Evolutionary conservation across 2,329 filamentous ascomycete genomes (phyloP).

Genomic region (Pseudogymnoascus sp.): DNA sequence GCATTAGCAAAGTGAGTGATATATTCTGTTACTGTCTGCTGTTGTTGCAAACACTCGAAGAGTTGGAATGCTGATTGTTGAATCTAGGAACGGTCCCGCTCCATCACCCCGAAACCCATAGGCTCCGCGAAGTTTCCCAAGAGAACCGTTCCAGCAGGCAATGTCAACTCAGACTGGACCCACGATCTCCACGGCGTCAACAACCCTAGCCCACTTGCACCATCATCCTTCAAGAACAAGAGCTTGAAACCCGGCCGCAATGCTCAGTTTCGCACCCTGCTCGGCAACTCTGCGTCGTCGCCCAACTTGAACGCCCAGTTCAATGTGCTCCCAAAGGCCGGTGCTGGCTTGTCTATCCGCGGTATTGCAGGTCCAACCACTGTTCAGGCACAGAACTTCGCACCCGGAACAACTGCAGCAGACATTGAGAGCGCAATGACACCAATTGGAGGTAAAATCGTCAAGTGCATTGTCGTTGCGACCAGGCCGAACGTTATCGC

Average conservation of each 20-base stretch:
- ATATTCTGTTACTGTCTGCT: not conserved
- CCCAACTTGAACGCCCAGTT: constrained; percentile 27
- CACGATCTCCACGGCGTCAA: constrained; percentile 55
- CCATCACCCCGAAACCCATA: constrained; percentile 3
- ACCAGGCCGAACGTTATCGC: constrained; percentile 64
- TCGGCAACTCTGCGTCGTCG: constrained; percentile 24
- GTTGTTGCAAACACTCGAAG: constrained; percentile 12
- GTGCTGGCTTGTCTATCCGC: constrained; percentile 56
- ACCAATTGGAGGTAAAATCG: constrained; percentile 61
- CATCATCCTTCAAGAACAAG: constrained; percentile 32
- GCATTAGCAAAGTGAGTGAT: constrained; percentile 57
- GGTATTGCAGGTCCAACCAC: constrained; percentile 66
- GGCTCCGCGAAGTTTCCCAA: constrained; percentile 23
- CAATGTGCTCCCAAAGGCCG: constrained; percentile 28
- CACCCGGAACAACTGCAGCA: constrained; percentile 68
- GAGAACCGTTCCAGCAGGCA: constrained; percentile 36
- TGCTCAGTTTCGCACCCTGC: constrained; percentile 19
- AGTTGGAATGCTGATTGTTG: not conserved
- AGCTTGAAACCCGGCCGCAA: constrained; percentile 18
- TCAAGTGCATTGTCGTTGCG: constrained; percentile 60
- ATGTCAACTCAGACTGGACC: constrained; percentile 61
- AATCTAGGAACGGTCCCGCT: not conserved
- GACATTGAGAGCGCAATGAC: constrained; percentile 77
- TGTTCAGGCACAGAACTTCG: constrained; percentile 74
- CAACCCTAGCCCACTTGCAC: constrained; percentile 34